Evolutionary conservation across 148 eudicot species (phyloP), one percentile per base, ranked within the genome.

Genomic region (Nepenthes mirabilis): DNA sequence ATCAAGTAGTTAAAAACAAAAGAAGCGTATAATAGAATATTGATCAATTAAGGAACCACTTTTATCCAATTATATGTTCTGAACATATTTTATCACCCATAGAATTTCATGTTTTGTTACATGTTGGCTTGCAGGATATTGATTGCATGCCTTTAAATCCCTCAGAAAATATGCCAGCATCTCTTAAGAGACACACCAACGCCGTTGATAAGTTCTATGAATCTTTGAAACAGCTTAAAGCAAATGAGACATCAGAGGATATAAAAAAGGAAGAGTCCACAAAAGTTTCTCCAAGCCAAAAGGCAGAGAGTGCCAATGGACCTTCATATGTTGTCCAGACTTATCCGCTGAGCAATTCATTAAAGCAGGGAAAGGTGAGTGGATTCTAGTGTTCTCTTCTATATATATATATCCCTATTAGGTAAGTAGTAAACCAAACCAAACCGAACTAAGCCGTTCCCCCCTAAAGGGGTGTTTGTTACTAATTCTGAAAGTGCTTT

Each of bases 121-220:
- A 49, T 49, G 48, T 49, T 49, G 52, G 12, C 52, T 53, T 55
- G 67, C 90, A 94, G 99, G 99, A 94, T 72, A 81, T 87, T 64
- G 97, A 94, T 76, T 94, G 99, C 83, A 89, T 94, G 99, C 99
- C 99, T 33, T 65, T 72, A 40, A 77, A 82, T 67, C 97, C 84
- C 8, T 68, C 67, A 33, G 97, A 94, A 57, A 86, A 84, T 60
- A 79, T 89, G 85, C 97, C 99, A 45, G 73, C 91, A 43, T 82
- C 79, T 43, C 79, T 82, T 61, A 74, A 72, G 60, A 82, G 80
- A 64, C 82, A 79, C 52, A 65, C 59, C 48, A 52, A 58, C 65
- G 60, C 65, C 55, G 72, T 72, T 70, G 87, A 86, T 68, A 88
- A 77, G 76, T 76, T 82, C 36, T 77, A 73, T 57, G 82, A 87